Base-by-base conservation (phyloP, 1,139 yeast genomes). In the Pichia sp. region DNA sequence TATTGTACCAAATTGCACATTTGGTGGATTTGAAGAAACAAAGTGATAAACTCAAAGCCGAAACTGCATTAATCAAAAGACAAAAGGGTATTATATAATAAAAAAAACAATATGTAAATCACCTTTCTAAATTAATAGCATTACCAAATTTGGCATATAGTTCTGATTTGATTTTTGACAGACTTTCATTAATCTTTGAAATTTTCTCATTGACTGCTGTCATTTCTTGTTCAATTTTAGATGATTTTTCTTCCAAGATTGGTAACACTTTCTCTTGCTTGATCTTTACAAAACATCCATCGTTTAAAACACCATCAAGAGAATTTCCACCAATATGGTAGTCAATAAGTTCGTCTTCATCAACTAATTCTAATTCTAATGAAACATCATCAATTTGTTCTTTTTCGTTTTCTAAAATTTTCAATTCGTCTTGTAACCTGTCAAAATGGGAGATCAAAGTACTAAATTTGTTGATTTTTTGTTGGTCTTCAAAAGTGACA, bases 121-220 rank as follows among this genome's bases (percentile, higher is more conserved):
- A 62, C 45, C 79, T 71, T 58, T 92, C 98, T 43, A 92, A 69
- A 61, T 90, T 90, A 60, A 92, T 92, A 50, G 88, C 81, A 54
- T 78, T 78, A 36, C 98, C 98, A 61, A 92, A 92, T 62, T 86
- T 88, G 23, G 87, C 86, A 59, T 92, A 92, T 49, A 92, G 69
- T n/a, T 70, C 71, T 33, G 76, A 73, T 66, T 90, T 92, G 55
- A 90, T 72, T 35, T 64, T 73, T 8, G 63, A 64, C 65, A 90
- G 72, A n/a, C 43, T 41, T 3, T 67, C 71, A 48, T 79, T 81
- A 37, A 81, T 67, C 1, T 61, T 68, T 1, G 71, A 77, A 41
- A 85, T 70, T 49, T 71, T 59, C 1, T 61, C 56, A 41, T 79
- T 81, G 28, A 75, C 55, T 2, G 57, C 57, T 1, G 64, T 69